Percentiles rank a stretch among this genome's conserved stretches.
These are phyloP conservation scores for Trematosphaeria pertusa DNA, from an alignment of 2,329 filamentous ascomycete genomes.

Conservation along the genomic window DNA sequence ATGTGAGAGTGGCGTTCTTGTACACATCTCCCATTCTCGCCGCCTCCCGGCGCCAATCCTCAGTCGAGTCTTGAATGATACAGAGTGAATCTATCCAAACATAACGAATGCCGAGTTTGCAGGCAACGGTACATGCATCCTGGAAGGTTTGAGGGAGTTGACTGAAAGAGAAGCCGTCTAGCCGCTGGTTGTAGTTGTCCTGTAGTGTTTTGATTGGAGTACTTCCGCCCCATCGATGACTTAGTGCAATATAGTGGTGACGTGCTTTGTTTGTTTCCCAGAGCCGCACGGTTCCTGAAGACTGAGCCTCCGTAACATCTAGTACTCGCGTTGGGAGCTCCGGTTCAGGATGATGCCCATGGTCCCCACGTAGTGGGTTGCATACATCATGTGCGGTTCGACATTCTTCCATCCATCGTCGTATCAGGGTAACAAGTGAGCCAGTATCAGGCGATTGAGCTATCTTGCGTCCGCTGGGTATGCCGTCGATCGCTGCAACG, in stretches of 20 bases:
- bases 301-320: no score
- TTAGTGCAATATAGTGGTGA: background rate
- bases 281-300: no score
- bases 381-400: no score
- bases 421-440: no score
- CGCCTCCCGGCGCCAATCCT: background rate
- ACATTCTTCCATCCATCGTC: no score
- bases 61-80: constrained; percentile 9
- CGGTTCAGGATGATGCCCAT: no score
- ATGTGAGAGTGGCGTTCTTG: background rate
- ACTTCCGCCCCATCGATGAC: background rate
- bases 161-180: background rate
- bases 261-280: no score
- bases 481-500: no score
- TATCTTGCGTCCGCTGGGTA: no score
- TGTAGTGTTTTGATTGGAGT: background rate
- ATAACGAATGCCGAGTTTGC: constrained; percentile 10
- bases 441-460: no score
- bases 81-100: constrained; percentile 22
- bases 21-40: background rate
- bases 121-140: constrained; percentile 7
- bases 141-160: constrained; percentile 1
- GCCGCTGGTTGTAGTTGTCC: background rate
- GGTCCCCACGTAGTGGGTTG: no score
- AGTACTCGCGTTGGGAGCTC: no score